A percentile compares a stretch with the other conserved stretches of the same genome.
Conservation (phyloP, 306 rosid species). For the Hylodesmum podocarpum region DNA sequence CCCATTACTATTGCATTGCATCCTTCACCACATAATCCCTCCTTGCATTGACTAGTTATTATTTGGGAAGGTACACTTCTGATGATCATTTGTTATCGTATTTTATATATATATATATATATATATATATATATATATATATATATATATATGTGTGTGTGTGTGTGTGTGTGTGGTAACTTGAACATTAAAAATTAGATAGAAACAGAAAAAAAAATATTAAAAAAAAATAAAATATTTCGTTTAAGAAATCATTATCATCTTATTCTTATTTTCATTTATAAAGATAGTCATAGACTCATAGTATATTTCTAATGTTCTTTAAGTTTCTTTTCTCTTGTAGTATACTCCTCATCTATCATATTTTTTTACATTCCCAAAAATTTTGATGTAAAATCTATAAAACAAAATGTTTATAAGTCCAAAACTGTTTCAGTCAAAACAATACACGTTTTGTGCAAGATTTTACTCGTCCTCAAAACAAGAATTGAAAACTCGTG, state of each 20-base stretch:
- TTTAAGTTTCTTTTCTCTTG: too few species aligned
- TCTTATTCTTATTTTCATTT: neutral
- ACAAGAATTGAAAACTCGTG: neutral
- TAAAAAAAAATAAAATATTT: neutral
- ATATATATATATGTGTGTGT: too few species aligned
- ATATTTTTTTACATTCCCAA: too few species aligned
- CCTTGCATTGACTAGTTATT: neutral
- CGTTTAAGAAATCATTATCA: neutral
- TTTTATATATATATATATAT: too few species aligned
- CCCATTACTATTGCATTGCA: neutral
- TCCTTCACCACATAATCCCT: constrained; percentile 20
- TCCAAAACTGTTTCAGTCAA: neutral
- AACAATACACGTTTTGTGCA: neutral
- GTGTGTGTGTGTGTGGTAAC: too few species aligned
- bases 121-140: too few species aligned
- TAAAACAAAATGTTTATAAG: neutral
- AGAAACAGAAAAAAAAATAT: neutral
- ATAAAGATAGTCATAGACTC: neutral
- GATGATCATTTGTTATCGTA: too few species aligned
- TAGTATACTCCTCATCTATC: too few species aligned
- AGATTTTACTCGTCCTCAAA: too few species aligned
- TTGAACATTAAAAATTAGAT: too few species aligned
- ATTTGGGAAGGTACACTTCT: neutral
- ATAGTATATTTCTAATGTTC: neutral
- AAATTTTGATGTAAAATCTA: neutral